A percentile compares a stretch with the other conserved stretches of the same genome.
These are phyloP conservation scores for Mycena capillaripes DNA, from an alignment of 768 basidiomycete species.

Conservation along the genomic window DNA sequence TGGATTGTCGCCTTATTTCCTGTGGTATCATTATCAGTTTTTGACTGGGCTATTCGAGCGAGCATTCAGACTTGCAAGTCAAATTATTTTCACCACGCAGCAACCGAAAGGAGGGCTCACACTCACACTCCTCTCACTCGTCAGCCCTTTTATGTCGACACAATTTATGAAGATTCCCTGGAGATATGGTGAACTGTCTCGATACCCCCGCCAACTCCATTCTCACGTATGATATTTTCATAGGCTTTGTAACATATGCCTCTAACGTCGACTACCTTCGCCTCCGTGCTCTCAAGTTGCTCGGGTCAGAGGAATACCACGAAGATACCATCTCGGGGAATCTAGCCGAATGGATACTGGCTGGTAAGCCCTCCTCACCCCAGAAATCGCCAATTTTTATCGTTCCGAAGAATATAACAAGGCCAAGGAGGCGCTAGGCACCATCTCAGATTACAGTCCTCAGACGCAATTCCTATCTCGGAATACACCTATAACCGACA, in stretches of 20 bases:
- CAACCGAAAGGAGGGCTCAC: conserved; percentile 4
- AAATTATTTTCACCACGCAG: conserved; percentile 13
- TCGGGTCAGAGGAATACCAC: neutral
- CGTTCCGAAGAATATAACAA: conserved; percentile 1
- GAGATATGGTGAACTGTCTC: neutral
- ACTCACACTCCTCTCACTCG: neutral
- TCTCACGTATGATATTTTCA: neutral
- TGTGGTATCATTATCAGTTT: conserved; percentile 4
- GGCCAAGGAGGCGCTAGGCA: neutral
- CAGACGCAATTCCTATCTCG: neutral
- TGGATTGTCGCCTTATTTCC: neutral
- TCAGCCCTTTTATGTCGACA: conserved; percentile 2
- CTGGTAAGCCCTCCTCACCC: neutral
- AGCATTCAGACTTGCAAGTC: neutral
- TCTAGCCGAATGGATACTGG: neutral
- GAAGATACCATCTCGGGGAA: neutral
- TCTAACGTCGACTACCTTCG: conserved; percentile 8
- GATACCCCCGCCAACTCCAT: neutral
- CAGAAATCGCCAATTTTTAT: neutral
- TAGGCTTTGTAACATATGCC: neutral
- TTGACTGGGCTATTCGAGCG: neutral
- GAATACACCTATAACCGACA: neutral
- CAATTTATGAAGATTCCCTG: neutral
- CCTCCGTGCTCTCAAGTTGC: neutral
- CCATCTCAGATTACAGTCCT: neutral